Evolutionary conservation across 2,329 filamentous ascomycete species (phyloP), one percentile per base, ranked within the genome.

Genomic region (Calonectria pseudoturangicola): DNA sequence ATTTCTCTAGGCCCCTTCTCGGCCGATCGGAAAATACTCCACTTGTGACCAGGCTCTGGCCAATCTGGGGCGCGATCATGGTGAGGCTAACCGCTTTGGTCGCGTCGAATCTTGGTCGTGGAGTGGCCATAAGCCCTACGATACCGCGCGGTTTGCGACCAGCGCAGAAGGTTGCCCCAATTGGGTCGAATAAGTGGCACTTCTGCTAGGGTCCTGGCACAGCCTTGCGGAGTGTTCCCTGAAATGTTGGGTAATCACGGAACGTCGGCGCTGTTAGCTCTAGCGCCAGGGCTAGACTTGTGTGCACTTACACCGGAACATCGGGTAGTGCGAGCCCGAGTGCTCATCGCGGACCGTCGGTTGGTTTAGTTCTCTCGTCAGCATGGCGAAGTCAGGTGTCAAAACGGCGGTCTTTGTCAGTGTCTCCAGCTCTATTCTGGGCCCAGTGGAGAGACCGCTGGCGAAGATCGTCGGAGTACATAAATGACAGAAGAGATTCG

Each of bases 331-430:
- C 30, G 15, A 33, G 18, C 18, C 25, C 13, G 9, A 36, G 3
- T n/a, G 4, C 43, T 48, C 45, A 25, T 33, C 13, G 21, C 51
- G 51, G 51, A 36, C 16, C 18, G 51, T 56, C 28, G 30, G 18
- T 56, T 9, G 27, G 12, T 1, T 56, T 36, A 56, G 51, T 21
- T 56, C 30, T 56, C 30, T 30, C 51, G 51, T 56, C 51, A 56
- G 51, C 51, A 36, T n/a, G 30, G 50, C 50, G 16, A 36, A 54
- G 50, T 54, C 28, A n/a, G 16, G 16, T 48, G n/a, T 21, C n/a
- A n/a, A n/a, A 48, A 25, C 45, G n/a, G 45, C 8, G n/a, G 45
- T 25, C 9, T 25, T 48, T 9, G 5, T 48, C 21, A 48, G 8
- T 25, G 9, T 48, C 45, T 12, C 45, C 28, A n/a, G n/a, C 30